These are phyloP conservation scores for Kodamaea nitidulidarum DNA, from an alignment of 805 yeast species.

Conservation along the genomic window DNA sequence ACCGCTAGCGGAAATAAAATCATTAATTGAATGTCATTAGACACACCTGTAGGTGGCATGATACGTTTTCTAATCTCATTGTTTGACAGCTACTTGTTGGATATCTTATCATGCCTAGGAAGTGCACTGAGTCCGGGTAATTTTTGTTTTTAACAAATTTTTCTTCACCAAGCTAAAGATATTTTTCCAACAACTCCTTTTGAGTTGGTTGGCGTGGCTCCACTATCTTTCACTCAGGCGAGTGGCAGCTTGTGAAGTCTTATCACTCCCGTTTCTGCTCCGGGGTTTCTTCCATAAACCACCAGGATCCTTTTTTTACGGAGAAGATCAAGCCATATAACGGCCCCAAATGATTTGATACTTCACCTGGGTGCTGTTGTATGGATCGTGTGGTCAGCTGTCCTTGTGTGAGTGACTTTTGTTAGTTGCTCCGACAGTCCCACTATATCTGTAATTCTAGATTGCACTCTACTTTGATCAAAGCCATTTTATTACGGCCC, in stretches of 20 bases:
- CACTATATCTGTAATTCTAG: conserved; percentile 9
- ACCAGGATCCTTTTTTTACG: conserved; percentile 53
- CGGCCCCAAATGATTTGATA: conserved; percentile 41
- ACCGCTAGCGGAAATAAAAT: conserved; percentile 1
- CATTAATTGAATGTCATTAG: background rate
- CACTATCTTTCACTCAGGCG: conserved; percentile 6
- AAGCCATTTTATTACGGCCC: no score
- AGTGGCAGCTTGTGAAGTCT: background rate
- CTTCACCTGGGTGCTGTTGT: conserved; percentile 35
- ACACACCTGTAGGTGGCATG: background rate
- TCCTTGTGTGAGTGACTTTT: conserved; percentile 4
- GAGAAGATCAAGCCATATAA: conserved; percentile 56
- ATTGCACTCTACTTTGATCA: no score
- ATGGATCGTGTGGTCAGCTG: conserved; percentile 45
- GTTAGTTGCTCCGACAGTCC: background rate
- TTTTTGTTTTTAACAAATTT: background rate
- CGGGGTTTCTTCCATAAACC: conserved; percentile 47
- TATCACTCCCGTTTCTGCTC: conserved; percentile 62
- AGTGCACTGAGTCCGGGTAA: no score
- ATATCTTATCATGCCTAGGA: no score
- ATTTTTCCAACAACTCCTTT: background rate
- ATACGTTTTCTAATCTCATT: no score
- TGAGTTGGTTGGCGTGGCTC: background rate
- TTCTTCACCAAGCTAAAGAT: background rate
- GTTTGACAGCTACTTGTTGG: no score